Conservation (phyloP, 345 rosid species). For the Brassica incana region DNA sequence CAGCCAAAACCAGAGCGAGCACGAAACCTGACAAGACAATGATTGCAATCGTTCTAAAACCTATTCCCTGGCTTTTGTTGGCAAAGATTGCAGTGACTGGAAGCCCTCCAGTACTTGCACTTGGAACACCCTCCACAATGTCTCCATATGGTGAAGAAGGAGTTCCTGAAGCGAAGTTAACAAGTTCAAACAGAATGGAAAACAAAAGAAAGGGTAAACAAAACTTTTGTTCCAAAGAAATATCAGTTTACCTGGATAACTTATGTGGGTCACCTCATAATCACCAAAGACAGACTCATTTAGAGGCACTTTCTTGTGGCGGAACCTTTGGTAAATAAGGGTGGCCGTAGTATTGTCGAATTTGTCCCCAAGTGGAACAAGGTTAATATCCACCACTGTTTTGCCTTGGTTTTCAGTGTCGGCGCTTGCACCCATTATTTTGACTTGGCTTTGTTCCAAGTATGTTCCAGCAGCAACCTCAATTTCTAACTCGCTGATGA, state of each 20-base stretch:
- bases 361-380: conserved; percentile 97
- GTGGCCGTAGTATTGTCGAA: conserved; percentile 94
- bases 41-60: conserved; percentile 63
- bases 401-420: conserved; percentile 87
- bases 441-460: conserved; percentile 95
- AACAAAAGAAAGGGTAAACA: not conserved
- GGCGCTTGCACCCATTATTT: conserved; percentile 96
- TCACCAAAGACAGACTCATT: conserved; percentile 77
- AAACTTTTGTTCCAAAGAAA: conserved; percentile 22
- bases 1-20: conserved; percentile 68
- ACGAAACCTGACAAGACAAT: conserved; percentile 82
- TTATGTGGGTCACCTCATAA: conserved; percentile 71
- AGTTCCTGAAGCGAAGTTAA: conserved; percentile 55
- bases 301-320: conserved; percentile 72
- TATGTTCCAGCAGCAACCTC: conserved; percentile 93
- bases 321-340: conserved; percentile 76
- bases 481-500: conserved; percentile 83
- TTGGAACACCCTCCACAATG: conserved; percentile 61
- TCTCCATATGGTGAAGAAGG: conserved; percentile 71
- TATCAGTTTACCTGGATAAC: conserved; percentile 73
- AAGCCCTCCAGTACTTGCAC: conserved; percentile 64
- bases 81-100: conserved; percentile 67
- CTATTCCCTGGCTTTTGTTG: conserved; percentile 71
- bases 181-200: conserved; percentile 27
- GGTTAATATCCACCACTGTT: conserved; percentile 79